Base-by-base conservation (phyloP, 2,329 filamentous ascomycete species). In the Monilinia polystroma region DNA sequence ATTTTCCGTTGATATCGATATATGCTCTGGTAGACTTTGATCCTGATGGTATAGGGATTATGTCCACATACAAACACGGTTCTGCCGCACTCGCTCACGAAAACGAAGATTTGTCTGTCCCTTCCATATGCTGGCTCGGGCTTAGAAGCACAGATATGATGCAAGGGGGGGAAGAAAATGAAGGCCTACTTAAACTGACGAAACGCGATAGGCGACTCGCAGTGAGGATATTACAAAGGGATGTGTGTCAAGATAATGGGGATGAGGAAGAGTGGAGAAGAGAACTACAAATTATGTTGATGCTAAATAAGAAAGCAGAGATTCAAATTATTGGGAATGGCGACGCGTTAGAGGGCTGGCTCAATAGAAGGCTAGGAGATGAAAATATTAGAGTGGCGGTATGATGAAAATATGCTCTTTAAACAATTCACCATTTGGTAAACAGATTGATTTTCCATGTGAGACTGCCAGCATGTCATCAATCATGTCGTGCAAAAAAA, bases 231-330 rank as follows among this genome's bases (percentile, higher is more conserved):
- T 77, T 93, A 18, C 77, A 78, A 12, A 82, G 76, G 16, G 77
- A 81, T 0, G 72, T 74, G 8, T 71, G 72, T 1, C 74, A 75
- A 10, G 70, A 72, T 0, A 20, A 70, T 0, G 69, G 7, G 51
- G 78, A 14, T 69, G 78, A 80, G 2, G 64, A 71, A 0, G 78
- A 80, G 8, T 78, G 85, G 69, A 78, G 78, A 41, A 77, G 77
- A 3, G 88, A 93, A 72, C 72, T 94, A 20, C 90, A 92, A 73
- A 72, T 82, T 0, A 93, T 94, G 90, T 77, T 94, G 26, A 83
- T 90, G 79, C 79, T 93, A 62, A 89, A 90, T 63, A 72, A 87
- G 58, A 95, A 94, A 73, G 89, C 89, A 0, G 91, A 95, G 74
- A 91, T 94, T 62, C 90, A 95, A 73, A 83, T 87, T 23, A 77